phyloP scores from a whole-genome alignment of 192 early-diverging fungal species.

The Funneliformis mosseae region DNA sequence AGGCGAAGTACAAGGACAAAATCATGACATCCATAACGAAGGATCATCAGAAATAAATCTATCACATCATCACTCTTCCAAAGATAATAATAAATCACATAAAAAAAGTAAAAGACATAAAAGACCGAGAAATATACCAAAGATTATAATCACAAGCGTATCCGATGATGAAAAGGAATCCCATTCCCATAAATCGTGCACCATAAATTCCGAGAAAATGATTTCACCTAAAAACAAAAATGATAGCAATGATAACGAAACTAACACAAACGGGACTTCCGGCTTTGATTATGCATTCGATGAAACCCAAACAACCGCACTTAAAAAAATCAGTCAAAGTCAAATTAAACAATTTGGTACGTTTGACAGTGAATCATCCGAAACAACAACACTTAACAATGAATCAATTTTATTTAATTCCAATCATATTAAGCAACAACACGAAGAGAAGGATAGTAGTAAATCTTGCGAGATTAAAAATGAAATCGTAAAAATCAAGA shows the following conservation, averaged over 20 bases:
- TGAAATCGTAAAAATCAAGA: background rate
- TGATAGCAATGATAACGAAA: background rate
- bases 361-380: no score
- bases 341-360: no score
- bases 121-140: background rate
- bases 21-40: no score
- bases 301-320: background rate
- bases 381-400: no score
- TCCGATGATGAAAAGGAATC: background rate
- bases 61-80: no score
- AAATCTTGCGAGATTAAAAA: background rate
- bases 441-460: no score
- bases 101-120: background rate
- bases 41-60: no score
- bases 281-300: background rate
- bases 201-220: background rate
- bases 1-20: no score
- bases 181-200: background rate
- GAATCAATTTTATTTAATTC: no score
- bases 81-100: background rate
- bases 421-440: no score
- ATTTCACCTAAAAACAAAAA: background rate
- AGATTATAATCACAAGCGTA: background rate
- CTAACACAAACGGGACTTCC: background rate
- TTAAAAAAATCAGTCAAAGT: no score